Conservation (phyloP, 805 yeast genomes). For the Wickerhamiella cacticola region DNA sequence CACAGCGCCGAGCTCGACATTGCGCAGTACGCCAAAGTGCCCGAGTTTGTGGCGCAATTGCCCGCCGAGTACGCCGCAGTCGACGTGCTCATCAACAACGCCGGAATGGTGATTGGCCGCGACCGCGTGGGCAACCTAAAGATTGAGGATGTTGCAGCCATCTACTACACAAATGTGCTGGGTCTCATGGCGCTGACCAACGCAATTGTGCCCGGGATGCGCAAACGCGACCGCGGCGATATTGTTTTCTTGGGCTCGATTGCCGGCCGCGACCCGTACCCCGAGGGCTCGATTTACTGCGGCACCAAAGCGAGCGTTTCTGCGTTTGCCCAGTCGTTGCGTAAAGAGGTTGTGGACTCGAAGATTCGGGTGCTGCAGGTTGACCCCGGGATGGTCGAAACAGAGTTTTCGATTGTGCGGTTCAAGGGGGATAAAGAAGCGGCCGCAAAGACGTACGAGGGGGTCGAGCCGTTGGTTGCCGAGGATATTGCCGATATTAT, state of each 20-base stretch:
- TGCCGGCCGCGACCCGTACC: slow-evolving; percentile 61
- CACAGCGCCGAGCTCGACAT: slow-evolving; percentile 44
- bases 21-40: slow-evolving; percentile 39
- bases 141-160: slow-evolving; percentile 51
- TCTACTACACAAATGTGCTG: slow-evolving; percentile 78
- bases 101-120: slow-evolving; percentile 60
- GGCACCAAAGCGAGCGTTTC: slow-evolving; percentile 53
- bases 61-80: slow-evolving; percentile 45
- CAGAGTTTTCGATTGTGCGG: slow-evolving; percentile 58
- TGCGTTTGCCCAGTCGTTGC: slow-evolving; percentile 45
- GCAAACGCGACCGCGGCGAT: slow-evolving; percentile 50
- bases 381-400: slow-evolving; percentile 71
- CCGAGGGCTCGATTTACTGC: slow-evolving; percentile 61
- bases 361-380: slow-evolving; percentile 59
- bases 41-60: slow-evolving; percentile 35
- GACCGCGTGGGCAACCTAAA: slow-evolving; percentile 62
- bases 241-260: slow-evolving; percentile 55
- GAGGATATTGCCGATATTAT: slow-evolving; percentile 67
- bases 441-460: slow-evolving; percentile 55
- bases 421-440: slow-evolving; percentile 48
- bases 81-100: slow-evolving; percentile 55
- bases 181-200: slow-evolving; percentile 81
- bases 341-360: slow-evolving; percentile 66
- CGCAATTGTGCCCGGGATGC: slow-evolving; percentile 58
- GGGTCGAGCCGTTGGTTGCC: slow-evolving; percentile 57